Percentiles rank a stretch among this genome's conserved stretches.
phyloP scores from a whole-genome alignment of 2,329 filamentous ascomycete genomes.

The Karstenula rhodostoma region DNA sequence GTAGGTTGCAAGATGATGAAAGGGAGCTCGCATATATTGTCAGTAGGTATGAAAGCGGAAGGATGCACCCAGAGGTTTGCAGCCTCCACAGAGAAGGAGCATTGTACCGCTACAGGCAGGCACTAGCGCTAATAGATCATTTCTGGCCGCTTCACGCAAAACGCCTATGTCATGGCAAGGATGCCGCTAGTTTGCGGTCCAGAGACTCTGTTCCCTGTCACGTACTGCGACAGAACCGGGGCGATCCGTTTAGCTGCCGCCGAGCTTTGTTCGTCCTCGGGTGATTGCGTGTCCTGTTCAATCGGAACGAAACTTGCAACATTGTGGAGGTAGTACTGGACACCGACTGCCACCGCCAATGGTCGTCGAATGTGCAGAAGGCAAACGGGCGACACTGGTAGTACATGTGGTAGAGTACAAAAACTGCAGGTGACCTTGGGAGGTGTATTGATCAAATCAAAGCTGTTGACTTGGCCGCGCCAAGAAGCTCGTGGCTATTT shows the following conservation, averaged over 20 bases:
- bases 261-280: background rate
- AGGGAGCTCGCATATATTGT: constrained; percentile 1
- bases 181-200: background rate
- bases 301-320: background rate
- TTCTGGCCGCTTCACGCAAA: background rate
- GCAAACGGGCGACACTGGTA: background rate
- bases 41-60: background rate
- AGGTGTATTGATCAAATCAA: background rate
- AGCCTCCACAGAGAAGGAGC: constrained; percentile 3
- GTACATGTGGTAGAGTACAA: background rate
- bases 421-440: background rate
- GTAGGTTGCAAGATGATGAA: constrained; percentile 16
- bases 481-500: background rate
- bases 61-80: background rate
- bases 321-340: background rate
- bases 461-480: background rate
- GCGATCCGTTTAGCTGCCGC: background rate
- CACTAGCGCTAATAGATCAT: background rate
- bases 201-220: background rate
- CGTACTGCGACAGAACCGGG: background rate
- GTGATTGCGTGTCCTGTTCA: background rate
- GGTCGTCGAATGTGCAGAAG: background rate
- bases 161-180: background rate
- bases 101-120: background rate
- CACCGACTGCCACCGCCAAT: background rate